phyloP scores from a whole-genome alignment of 179 eudicot genomes.

The Nepenthes alata region DNA sequence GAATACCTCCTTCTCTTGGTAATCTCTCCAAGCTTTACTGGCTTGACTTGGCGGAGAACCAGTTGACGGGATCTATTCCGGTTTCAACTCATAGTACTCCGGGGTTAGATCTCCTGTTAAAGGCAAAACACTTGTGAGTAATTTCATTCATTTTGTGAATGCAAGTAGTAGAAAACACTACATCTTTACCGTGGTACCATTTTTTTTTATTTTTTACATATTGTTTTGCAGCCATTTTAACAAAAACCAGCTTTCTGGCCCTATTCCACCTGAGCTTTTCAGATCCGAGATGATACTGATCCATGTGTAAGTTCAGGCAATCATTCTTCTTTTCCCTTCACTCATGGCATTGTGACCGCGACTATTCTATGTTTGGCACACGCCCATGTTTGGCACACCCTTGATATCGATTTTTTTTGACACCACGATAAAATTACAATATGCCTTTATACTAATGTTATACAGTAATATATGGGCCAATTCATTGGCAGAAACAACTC shows the following conservation, averaged over 20 bases:
- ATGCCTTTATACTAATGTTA: too few relatives aligned
- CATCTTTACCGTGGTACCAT: not conserved
- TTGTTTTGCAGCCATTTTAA: slow-evolving; percentile 68
- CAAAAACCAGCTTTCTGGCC: slow-evolving; percentile 76
- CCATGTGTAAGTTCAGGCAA: slow-evolving; percentile 58
- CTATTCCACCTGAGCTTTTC: slow-evolving; percentile 59
- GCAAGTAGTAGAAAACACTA: too few relatives aligned
- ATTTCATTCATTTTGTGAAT: not conserved
- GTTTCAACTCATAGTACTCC: slow-evolving; percentile 46
- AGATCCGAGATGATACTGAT: slow-evolving; percentile 66
- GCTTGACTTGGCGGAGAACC: slow-evolving; percentile 83
- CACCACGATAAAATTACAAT: too few relatives aligned
- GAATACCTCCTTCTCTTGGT: slow-evolving; percentile 67
- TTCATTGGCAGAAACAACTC: too few relatives aligned
- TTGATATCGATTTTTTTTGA: too few relatives aligned
- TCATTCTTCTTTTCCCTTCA: slow-evolving; percentile 1
- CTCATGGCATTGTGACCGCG: not conserved
- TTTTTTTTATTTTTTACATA: not conserved
- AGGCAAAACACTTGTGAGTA: slow-evolving; percentile 84
- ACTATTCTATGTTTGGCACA: not conserved
- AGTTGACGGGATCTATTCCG: slow-evolving; percentile 68
- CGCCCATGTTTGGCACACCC: not conserved
- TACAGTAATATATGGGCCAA: too few relatives aligned
- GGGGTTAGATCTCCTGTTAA: slow-evolving; percentile 59
- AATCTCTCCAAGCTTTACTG: slow-evolving; percentile 66